Evolutionary conservation across 306 rosid species (phyloP).

Genomic region (Ammopiptanthus mongolicus): DNA sequence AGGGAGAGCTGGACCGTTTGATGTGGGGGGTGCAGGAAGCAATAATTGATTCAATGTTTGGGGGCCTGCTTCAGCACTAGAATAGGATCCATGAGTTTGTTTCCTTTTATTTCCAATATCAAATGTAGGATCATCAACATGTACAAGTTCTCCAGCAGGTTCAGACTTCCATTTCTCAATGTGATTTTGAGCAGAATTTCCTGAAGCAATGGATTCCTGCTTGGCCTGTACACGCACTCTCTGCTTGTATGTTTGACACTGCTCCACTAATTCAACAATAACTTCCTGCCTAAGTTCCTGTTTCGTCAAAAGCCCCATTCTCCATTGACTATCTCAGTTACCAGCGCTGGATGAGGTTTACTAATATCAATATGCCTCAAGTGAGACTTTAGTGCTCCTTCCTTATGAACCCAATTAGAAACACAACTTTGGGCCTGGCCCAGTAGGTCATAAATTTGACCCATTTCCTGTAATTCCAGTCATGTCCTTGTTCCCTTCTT

Average conservation of each 20-base stretch:
- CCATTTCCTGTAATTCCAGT: too few relatives aligned
- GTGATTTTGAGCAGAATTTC: constrained; percentile 41
- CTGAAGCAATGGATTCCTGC: constrained; percentile 91
- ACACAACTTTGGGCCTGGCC: too few relatives aligned
- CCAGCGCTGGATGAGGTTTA: too few relatives aligned
- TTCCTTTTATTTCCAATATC: constrained; percentile 68
- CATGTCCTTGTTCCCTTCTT: too few relatives aligned
- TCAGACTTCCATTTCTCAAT: constrained; percentile 50
- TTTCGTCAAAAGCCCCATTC: too few relatives aligned
- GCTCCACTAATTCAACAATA: constrained; percentile 88
- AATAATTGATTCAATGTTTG: constrained; percentile 65
- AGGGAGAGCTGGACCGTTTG: constrained; percentile 37
- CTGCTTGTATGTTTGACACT: constrained; percentile 86
- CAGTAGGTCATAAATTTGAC: too few relatives aligned
- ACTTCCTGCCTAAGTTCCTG: constrained; percentile 97
- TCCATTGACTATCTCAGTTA: too few relatives aligned
- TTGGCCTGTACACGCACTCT: constrained; percentile 86
- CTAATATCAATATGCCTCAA: too few relatives aligned
- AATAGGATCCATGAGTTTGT: constrained; percentile 45
- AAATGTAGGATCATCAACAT: constrained; percentile 64
- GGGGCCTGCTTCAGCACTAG: constrained; percentile 55
- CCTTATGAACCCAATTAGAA: too few relatives aligned
- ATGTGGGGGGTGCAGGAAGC: constrained; percentile 88
- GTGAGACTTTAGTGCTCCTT: too few relatives aligned
- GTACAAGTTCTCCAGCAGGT: constrained; percentile 47